Evolutionary conservation across 2,329 filamentous ascomycete genomes (phyloP), one percentile per base, ranked within the genome.

Genomic region (Aureobasidium pullulans): DNA sequence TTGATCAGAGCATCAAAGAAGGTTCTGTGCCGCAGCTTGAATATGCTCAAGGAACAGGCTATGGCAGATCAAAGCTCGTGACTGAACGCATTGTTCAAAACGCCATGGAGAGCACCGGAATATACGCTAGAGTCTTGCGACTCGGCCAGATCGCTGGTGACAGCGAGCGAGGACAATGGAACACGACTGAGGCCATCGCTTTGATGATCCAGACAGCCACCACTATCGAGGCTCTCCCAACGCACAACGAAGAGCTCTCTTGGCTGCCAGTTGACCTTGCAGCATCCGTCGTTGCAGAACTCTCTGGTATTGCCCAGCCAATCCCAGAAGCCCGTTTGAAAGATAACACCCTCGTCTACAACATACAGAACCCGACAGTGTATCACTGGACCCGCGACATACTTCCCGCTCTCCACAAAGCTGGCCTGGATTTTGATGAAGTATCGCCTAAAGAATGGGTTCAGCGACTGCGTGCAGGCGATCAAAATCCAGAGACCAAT

Each of bases 341-440:
- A 13, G 53, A 62, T 15, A 11, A 44, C 6, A 23, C 52, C 15
- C 59, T 61, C 8, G 59, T 61, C 29, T 62, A 62, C 56, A 23
- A 67, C 66, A 71, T 85, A 11, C 72, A 79, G n/a, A 83, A 83
- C 61, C 75, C 76, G 0, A 67, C 62, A 7, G 69, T 70, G 1
- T 79, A 83, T 62, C 71, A 76, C 42, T 84, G 81, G 80, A 81
- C 77, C 0, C 61, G 71, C 0, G 77, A 83, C 52, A 67, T 85
- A 6, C 73, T 85, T 0, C 81, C 81, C 3, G 75, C 75, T 6
- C 68, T 85, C 4, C 68, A 67, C 16, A 40, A 36, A 13, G 42
- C 59, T 8, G 56, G 56, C 1, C 42, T 68, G 23, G 23, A 42
- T 0, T 69, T 69, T 52, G 64, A 67, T 15, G 36, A 62, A 34